Conservation (phyloP, 768 basidiomycete genomes). For the Kwoniella botswanensis region DNA sequence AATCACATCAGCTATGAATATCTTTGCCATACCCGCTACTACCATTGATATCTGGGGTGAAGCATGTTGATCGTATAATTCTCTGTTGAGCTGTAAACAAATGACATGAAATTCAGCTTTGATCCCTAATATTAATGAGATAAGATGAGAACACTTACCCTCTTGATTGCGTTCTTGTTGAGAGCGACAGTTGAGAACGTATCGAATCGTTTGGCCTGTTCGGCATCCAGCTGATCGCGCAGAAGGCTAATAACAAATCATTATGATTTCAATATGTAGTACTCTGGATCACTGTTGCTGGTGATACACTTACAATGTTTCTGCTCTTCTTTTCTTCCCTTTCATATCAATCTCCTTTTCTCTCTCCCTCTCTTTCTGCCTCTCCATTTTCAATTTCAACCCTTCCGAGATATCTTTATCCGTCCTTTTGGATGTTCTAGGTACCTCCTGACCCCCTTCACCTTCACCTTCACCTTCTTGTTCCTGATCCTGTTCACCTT, state of each 20-base stretch:
- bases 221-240: constrained; percentile 36
- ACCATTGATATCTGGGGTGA: constrained; percentile 27
- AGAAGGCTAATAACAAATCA: constrained; percentile 25
- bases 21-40: constrained; percentile 47
- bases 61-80: constrained; percentile 43
- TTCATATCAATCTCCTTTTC: constrained; percentile 34
- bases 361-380: constrained; percentile 18
- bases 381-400: constrained; percentile 13
- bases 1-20: constrained; percentile 51
- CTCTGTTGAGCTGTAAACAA: constrained; percentile 42
- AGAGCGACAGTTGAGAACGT: constrained; percentile 37
- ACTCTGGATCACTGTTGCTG: no score
- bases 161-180: constrained; percentile 37
- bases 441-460: constrained; percentile 7
- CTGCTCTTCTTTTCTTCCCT: constrained; percentile 30
- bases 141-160: constrained; percentile 28
- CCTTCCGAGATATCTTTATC: constrained; percentile 9
- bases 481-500: constrained; percentile 18
- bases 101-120: neutral
- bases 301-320: constrained; percentile 30
- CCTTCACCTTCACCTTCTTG: constrained; percentile 14
- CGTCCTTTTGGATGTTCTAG: neutral
- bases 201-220: constrained; percentile 47
- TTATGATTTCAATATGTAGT: no score
- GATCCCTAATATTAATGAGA: neutral